phyloP scores from a whole-genome alignment of 2,329 filamentous ascomycete species.

The Hirsutella rhossiliensis region DNA sequence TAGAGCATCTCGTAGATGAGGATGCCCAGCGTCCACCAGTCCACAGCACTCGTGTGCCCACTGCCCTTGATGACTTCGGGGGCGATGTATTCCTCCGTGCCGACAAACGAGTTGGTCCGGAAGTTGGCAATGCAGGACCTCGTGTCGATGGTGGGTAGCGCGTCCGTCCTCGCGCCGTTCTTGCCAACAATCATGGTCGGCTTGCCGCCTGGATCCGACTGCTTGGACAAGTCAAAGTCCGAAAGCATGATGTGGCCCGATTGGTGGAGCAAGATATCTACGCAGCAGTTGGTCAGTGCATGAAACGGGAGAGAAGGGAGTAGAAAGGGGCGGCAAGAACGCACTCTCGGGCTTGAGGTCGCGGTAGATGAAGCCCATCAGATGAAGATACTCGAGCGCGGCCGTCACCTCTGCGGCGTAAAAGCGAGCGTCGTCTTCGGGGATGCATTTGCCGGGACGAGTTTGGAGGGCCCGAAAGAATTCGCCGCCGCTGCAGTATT shows the following conservation, averaged over 20 bases:
- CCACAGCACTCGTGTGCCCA: constrained; percentile 93
- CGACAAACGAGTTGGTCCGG: constrained; percentile 95
- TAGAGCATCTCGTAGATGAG: constrained; percentile 98
- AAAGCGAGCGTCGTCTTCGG: constrained; percentile 92
- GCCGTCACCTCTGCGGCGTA: constrained; percentile 97
- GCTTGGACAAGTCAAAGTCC: constrained; percentile 96
- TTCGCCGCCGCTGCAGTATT: constrained; percentile 97
- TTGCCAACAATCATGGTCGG: constrained; percentile 96
- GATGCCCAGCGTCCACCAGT: constrained; percentile 98
- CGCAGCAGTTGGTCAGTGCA: background rate
- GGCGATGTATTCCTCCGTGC: constrained; percentile 97
- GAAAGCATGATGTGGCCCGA: constrained; percentile 99
- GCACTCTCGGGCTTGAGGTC: constrained; percentile 96
- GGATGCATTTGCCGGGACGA: constrained; percentile 90
- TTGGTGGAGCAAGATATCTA: constrained; percentile 93
- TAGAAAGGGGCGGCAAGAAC: constrained; percentile 20
- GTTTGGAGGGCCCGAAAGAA: constrained; percentile 97
- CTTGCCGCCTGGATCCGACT: constrained; percentile 89
- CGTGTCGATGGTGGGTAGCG: constrained; percentile 92
- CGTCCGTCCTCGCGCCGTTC: constrained; percentile 74
- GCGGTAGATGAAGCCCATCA: constrained; percentile 99
- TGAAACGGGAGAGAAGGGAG: background rate
- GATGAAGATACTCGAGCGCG: constrained; percentile 87
- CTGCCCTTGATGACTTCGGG: constrained; percentile 98
- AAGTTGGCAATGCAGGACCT: constrained; percentile 98